Evolutionary conservation across 2,329 filamentous ascomycete genomes (phyloP).

Genomic region (Monosporascus sp.): DNA sequence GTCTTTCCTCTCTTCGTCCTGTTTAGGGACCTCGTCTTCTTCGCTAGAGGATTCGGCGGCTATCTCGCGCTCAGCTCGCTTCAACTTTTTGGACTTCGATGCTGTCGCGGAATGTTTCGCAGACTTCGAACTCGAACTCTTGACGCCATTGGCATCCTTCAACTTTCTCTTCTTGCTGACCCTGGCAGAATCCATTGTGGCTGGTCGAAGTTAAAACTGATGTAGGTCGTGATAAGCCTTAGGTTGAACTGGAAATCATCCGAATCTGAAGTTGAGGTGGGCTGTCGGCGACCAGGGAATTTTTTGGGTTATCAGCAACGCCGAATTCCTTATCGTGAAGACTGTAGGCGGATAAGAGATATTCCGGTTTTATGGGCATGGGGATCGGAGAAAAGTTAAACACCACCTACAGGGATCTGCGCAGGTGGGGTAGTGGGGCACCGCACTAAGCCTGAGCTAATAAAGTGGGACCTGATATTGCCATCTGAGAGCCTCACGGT

Average conservation of each 20-base stretch:
- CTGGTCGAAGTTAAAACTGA: not conserved
- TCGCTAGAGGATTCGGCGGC: slow-evolving; percentile 12
- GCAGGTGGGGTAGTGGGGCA: no score
- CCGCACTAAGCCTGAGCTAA: no score
- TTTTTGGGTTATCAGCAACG: not conserved
- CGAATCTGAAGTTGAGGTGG: not conserved
- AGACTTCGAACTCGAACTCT: slow-evolving; percentile 22
- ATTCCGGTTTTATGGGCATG: no score
- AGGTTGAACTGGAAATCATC: not conserved
- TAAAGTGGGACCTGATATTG: no score
- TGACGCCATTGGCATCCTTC: slow-evolving; percentile 26
- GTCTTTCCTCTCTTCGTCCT: slow-evolving; percentile 10
- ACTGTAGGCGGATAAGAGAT: not conserved
- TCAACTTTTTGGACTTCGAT: slow-evolving; percentile 39
- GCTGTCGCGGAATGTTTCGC: slow-evolving; percentile 20
- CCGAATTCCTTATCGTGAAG: not conserved
- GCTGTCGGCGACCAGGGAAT: not conserved
- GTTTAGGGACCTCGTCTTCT: slow-evolving; percentile 9
- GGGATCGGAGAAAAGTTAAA: no score
- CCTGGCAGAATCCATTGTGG: slow-evolving; percentile 23
- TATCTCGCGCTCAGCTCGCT: slow-evolving; percentile 27
- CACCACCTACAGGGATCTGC: no score
- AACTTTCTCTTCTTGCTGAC: slow-evolving; percentile 40
- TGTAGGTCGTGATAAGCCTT: not conserved
- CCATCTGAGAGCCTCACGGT: no score